phyloP scores from a whole-genome alignment of 2,329 filamentous ascomycete genomes.

The Hypoxylon sp. region DNA sequence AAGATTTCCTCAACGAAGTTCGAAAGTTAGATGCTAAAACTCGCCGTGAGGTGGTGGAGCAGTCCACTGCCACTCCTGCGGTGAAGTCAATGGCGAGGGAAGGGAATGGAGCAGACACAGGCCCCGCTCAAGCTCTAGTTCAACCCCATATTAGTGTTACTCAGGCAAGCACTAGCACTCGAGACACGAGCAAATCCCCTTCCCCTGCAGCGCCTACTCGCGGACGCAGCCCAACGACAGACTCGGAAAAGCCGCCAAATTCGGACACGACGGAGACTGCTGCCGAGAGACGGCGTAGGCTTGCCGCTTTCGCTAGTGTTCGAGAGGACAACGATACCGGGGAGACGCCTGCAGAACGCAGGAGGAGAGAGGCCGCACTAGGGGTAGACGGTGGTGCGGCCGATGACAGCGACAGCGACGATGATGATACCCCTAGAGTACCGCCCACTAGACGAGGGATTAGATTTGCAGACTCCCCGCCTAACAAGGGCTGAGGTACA shows the following conservation, averaged over 20 bases:
- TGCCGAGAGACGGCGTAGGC: conserved; percentile 76
- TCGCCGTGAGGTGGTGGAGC: conserved; percentile 67
- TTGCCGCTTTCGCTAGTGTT: conserved; percentile 65
- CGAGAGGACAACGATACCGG: conserved; percentile 63
- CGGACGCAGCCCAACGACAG: conserved; percentile 46
- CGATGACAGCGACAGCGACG: conserved; percentile 67
- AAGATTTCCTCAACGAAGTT: conserved; percentile 83
- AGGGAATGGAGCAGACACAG: conserved; percentile 45
- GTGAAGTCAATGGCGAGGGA: conserved; percentile 65
- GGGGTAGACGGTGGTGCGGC: conserved; percentile 66
- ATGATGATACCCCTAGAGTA: conserved; percentile 70
- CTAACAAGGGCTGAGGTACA: conserved; percentile 45
- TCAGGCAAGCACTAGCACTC: conserved; percentile 51
- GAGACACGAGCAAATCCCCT: conserved; percentile 41
- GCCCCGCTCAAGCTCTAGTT: conserved; percentile 48
- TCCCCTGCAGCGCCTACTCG: conserved; percentile 33
- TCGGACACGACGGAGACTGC: conserved; percentile 73
- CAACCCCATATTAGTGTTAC: conserved; percentile 48
- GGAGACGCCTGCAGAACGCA: conserved; percentile 82
- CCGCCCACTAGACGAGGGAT: conserved; percentile 69
- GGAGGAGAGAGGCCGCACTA: conserved; percentile 80
- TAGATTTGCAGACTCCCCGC: conserved; percentile 69
- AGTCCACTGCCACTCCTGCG: conserved; percentile 63
- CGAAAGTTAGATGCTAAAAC: conserved; percentile 78
- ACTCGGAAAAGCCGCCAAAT: conserved; percentile 47